Conservation (phyloP, 352 stramenopile genomes). For the Phytophthora vignae region DNA sequence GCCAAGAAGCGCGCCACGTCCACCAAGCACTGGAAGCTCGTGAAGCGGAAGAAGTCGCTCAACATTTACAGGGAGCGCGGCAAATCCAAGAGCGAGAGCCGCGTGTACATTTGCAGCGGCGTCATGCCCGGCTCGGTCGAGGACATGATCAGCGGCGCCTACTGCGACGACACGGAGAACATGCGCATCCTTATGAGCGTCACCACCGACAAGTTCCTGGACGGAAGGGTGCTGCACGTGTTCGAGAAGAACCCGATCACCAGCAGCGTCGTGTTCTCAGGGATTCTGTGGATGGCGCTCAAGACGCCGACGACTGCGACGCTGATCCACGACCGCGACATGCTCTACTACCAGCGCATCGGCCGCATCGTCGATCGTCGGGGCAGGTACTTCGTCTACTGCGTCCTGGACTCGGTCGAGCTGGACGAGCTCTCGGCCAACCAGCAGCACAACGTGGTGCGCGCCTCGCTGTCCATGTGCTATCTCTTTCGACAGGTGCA, state of each 20-base stretch:
- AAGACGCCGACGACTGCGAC: slow-evolving; percentile 42
- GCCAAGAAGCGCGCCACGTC: slow-evolving; percentile 24
- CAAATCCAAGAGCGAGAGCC: slow-evolving; percentile 17
- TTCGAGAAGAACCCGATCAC: slow-evolving; percentile 56
- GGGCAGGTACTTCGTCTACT: slow-evolving; percentile 69
- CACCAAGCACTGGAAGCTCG: slow-evolving; percentile 61
- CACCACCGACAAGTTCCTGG: slow-evolving; percentile 56
- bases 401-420: slow-evolving; percentile 67
- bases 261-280: slow-evolving; percentile 63
- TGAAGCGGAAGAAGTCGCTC: slow-evolving; percentile 63
- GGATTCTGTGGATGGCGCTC: slow-evolving; percentile 72
- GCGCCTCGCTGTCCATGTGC: slow-evolving; percentile 60
- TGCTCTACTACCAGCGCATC: slow-evolving; percentile 65
- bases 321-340: slow-evolving; percentile 65
- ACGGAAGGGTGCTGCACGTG: slow-evolving; percentile 65
- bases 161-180: slow-evolving; percentile 62
- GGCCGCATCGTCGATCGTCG: slow-evolving; percentile 65
- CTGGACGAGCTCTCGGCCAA: slow-evolving; percentile 60
- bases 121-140: slow-evolving; percentile 65
- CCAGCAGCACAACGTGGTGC: slow-evolving; percentile 38
- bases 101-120: slow-evolving; percentile 53
- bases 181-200: slow-evolving; percentile 57
- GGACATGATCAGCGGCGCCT: slow-evolving; percentile 60
- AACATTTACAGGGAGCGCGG: slow-evolving; percentile 60
- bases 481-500: slow-evolving; percentile 70